phyloP scores from a whole-genome alignment of 2,329 filamentous ascomycete genomes.

The Arthrobotrys pseudoclavata region DNA sequence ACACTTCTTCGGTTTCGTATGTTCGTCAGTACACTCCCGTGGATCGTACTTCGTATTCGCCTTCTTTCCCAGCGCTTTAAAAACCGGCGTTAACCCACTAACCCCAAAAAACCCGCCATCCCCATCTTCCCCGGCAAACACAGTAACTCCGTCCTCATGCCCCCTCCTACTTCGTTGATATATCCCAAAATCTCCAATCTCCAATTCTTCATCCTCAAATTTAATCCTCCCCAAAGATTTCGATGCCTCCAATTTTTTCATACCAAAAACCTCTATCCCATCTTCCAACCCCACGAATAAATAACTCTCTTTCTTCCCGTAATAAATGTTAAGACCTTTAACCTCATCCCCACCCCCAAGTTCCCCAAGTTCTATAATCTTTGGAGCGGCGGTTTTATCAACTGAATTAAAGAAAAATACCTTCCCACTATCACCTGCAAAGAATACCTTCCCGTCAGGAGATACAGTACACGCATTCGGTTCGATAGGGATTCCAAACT shows the following conservation, averaged over 20 bases:
- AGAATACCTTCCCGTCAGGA: slow-evolving; percentile 66
- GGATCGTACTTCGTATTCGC: slow-evolving; percentile 67
- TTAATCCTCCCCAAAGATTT: slow-evolving; percentile 65
- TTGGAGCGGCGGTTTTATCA: slow-evolving; percentile 66
- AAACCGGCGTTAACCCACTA: slow-evolving; percentile 66
- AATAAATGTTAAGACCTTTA: slow-evolving; percentile 68
- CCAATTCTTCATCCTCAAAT: slow-evolving; percentile 67
- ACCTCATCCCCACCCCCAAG: slow-evolving; percentile 65
- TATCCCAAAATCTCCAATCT: slow-evolving; percentile 67
- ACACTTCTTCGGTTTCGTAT: slow-evolving; percentile 44
- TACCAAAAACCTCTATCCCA: slow-evolving; percentile 67
- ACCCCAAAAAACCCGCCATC: slow-evolving; percentile 67
- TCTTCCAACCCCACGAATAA: slow-evolving; percentile 67
- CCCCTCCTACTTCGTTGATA: slow-evolving; percentile 66
- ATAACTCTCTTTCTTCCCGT: slow-evolving; percentile 65
- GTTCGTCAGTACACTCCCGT: slow-evolving; percentile 60
- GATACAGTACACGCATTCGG: slow-evolving; percentile 68
- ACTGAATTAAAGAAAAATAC: slow-evolving; percentile 66
- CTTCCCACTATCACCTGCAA: slow-evolving; percentile 65
- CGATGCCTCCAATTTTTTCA: slow-evolving; percentile 64
- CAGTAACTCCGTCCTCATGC: slow-evolving; percentile 67
- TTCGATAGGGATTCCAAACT: slow-evolving; percentile 67
- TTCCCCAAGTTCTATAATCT: slow-evolving; percentile 66
- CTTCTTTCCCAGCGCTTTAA: slow-evolving; percentile 64
- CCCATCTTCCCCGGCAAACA: slow-evolving; percentile 68